Percentiles rank a stretch among this genome's conserved stretches.
phyloP scores from a whole-genome alignment of 129 eudicot species.

The Helichrysum umbraculigerum region DNA sequence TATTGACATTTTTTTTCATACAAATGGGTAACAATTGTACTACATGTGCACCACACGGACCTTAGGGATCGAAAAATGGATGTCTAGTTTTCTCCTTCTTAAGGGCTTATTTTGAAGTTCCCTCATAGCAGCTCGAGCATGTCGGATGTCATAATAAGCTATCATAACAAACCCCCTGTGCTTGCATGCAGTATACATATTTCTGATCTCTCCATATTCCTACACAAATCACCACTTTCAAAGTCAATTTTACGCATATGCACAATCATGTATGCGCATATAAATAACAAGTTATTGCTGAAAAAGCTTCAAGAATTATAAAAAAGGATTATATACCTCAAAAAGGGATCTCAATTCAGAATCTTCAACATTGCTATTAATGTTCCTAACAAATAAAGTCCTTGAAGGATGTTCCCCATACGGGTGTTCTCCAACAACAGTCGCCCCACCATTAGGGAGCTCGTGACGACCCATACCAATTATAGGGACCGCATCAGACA shows the following conservation, averaged over 20 bases:
- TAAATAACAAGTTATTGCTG: not conserved
- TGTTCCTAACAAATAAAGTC: slow-evolving; percentile 85
- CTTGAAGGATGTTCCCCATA: slow-evolving; percentile 97
- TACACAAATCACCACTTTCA: slow-evolving; percentile 32
- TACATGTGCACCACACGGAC: slow-evolving; percentile 33
- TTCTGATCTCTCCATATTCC: slow-evolving; percentile 93
- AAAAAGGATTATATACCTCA: slow-evolving; percentile 53
- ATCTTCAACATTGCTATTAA: slow-evolving; percentile 93
- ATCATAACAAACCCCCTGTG: slow-evolving; percentile 98
- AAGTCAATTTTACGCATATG: not conserved
- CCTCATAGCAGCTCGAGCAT: slow-evolving; percentile 91
- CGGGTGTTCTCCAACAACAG: slow-evolving; percentile 88
- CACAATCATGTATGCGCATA: not conserved
- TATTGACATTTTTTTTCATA: not conserved
- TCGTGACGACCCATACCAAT: slow-evolving; percentile 42
- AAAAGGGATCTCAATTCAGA: slow-evolving; percentile 72
- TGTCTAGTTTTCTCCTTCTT: slow-evolving; percentile 86
- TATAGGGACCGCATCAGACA: slow-evolving; percentile 53
- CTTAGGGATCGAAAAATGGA: slow-evolving; percentile 97
- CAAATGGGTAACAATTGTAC: not conserved
- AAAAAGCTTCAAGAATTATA: not conserved
- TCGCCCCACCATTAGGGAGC: slow-evolving; percentile 46
- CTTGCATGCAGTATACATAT: slow-evolving; percentile 88
- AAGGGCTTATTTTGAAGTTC: slow-evolving; percentile 81
- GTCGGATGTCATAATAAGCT: slow-evolving; percentile 89